Evolutionary conservation across 2,329 filamentous ascomycete genomes (phyloP).

Genomic region (Verticillium longisporum): DNA sequence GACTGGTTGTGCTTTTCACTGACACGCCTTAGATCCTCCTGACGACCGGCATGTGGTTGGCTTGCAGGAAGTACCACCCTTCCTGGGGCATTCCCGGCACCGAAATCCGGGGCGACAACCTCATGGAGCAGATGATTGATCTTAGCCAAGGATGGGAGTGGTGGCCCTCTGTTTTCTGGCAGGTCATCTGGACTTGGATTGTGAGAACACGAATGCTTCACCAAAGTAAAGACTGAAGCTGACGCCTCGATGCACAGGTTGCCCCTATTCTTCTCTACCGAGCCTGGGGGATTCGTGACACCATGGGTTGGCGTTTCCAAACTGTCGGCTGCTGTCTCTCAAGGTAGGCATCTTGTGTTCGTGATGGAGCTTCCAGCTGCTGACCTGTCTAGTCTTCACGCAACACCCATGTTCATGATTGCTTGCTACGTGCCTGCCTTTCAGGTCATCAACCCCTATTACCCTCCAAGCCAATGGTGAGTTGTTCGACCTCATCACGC

Average conservation of each 20-base stretch:
- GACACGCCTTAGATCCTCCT: constrained; percentile 35
- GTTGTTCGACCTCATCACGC: constrained; percentile 7
- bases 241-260: constrained; percentile 18
- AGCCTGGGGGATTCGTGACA: constrained; percentile 46
- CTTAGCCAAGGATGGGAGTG: constrained; percentile 50
- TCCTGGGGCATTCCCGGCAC: constrained; percentile 38
- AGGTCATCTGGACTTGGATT: constrained; percentile 47
- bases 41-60: constrained; percentile 46
- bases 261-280: constrained; percentile 45
- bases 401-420: constrained; percentile 50
- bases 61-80: constrained; percentile 50
- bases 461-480: constrained; percentile 44
- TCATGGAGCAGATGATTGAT: constrained; percentile 33
- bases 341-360: constrained; percentile 16
- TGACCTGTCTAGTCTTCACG: constrained; percentile 34
- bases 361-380: not conserved
- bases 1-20: not conserved
- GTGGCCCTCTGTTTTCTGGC: constrained; percentile 50
- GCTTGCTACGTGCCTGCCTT: constrained; percentile 34
- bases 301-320: constrained; percentile 50
- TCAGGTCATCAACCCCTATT: constrained; percentile 36
- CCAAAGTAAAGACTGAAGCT: not conserved
- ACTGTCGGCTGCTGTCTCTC: constrained; percentile 33
- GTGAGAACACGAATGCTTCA: constrained; percentile 13
- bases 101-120: constrained; percentile 19